These are phyloP conservation scores for Fusarium tjaetaba DNA, from an alignment of 2,329 filamentous ascomycete species.

Conservation along the genomic window DNA sequence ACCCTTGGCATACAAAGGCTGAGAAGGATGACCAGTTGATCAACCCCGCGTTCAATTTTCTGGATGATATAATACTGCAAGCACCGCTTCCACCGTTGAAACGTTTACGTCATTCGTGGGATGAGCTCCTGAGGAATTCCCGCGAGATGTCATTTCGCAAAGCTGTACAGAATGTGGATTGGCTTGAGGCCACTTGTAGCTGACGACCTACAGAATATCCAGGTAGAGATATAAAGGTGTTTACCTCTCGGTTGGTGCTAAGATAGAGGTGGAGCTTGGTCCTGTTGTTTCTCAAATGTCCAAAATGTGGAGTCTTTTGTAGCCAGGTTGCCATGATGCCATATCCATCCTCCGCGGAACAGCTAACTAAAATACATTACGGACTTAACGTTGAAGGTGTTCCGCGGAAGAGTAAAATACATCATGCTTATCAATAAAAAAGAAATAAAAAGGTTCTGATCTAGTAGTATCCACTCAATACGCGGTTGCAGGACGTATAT, in stretches of 20 bases:
- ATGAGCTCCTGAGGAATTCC: not conserved
- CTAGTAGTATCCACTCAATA: not conserved
- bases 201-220: accelerated
- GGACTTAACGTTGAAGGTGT: not conserved
- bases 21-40: not conserved
- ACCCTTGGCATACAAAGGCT: not conserved
- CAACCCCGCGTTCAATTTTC: not conserved
- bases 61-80: not conserved
- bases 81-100: not conserved
- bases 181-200: not conserved
- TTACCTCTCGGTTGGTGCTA: too few relatives aligned
- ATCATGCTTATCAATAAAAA: not conserved
- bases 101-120: not conserved
- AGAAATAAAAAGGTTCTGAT: accelerated
- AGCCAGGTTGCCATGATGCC: too few relatives aligned
- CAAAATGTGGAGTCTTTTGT: too few relatives aligned
- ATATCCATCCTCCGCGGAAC: not conserved
- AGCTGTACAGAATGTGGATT: not conserved
- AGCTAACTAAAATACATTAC: not conserved
- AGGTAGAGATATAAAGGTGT: accelerated
- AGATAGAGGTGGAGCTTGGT: accelerated
- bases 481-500: not conserved
- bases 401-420: not conserved
- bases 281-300: accelerated
- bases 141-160: not conserved